Conservation (phyloP, 2,329 filamentous ascomycete species). For the Immersiporthe knoxdaviesiana region DNA sequence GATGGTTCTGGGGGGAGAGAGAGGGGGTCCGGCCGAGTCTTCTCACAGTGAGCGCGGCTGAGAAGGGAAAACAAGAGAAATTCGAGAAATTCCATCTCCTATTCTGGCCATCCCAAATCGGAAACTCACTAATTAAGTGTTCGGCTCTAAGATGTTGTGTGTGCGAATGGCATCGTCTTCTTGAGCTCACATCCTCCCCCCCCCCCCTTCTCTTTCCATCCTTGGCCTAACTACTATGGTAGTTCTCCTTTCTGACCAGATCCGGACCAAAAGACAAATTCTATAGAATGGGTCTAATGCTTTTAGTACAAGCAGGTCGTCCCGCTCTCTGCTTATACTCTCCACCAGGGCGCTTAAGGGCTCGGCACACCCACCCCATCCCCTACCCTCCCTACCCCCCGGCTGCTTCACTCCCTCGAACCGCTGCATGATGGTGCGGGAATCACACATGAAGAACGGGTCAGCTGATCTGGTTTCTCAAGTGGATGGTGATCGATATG, state of each 20-base stretch:
- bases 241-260: background rate
- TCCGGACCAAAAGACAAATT: background rate
- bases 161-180: slow-evolving; percentile 9
- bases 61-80: background rate
- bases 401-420: background rate
- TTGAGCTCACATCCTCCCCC: background rate
- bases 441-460: slow-evolving; percentile 25
- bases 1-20: slow-evolving; percentile 11
- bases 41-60: slow-evolving; percentile 20
- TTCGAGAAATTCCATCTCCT: slow-evolving; percentile 6
- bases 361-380: background rate
- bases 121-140: background rate
- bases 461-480: slow-evolving; percentile 25
- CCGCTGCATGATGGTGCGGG: slow-evolving; percentile 21
- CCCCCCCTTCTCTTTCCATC: background rate
- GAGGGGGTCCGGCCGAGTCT: slow-evolving; percentile 5
- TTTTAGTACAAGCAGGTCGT: background rate
- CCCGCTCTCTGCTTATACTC: background rate
- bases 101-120: slow-evolving; percentile 17
- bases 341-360: slow-evolving; percentile 24
- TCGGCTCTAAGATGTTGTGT: background rate
- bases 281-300: background rate
- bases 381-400: slow-evolving; percentile 4
- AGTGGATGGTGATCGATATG: background rate
- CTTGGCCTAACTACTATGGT: background rate